These are phyloP conservation scores for Cnidoscolus chayamansa DNA, from an alignment of 441 rosid species.

Conservation along the genomic window DNA sequence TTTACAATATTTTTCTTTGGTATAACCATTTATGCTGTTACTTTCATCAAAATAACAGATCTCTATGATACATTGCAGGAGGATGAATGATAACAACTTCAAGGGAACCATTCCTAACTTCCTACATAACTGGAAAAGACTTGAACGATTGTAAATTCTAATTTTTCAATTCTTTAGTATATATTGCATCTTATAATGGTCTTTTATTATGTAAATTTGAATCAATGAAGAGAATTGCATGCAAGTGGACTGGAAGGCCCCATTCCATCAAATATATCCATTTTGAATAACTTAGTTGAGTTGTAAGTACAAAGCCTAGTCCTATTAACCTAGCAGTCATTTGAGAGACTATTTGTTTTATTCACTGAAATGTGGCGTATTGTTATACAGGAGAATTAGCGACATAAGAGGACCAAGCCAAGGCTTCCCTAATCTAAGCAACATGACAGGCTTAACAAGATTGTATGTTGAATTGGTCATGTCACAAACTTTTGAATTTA, in stretches of 20 bases:
- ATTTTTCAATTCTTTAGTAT: background rate
- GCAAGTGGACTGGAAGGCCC: constrained; percentile 36
- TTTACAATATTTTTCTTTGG: constrained; percentile 15
- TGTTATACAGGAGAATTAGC: constrained; percentile 61
- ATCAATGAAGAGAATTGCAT: constrained; percentile 30
- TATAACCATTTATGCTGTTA: constrained; percentile 13
- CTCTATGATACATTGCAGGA: constrained; percentile 39
- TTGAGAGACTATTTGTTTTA: background rate
- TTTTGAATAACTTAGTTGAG: constrained; percentile 19
- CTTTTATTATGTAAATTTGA: constrained; percentile 1
- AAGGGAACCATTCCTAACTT: constrained; percentile 45
- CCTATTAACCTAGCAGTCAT: background rate
- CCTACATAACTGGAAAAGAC: constrained; percentile 45
- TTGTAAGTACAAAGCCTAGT: constrained; percentile 24
- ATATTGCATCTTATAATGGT: background rate
- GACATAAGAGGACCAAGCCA: constrained; percentile 58
- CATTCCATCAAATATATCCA: constrained; percentile 28
- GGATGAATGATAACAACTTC: constrained; percentile 58
- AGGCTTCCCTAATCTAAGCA: constrained; percentile 48
- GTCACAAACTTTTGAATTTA: constrained; percentile 18
- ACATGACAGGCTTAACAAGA: constrained; percentile 31
- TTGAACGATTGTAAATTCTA: constrained; percentile 38
- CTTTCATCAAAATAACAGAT: constrained; percentile 25
- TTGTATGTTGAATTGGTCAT: constrained; percentile 40
- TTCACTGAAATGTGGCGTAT: background rate